Base-by-base conservation (phyloP, 805 yeast species). In the Kodamaea fukazawae region DNA sequence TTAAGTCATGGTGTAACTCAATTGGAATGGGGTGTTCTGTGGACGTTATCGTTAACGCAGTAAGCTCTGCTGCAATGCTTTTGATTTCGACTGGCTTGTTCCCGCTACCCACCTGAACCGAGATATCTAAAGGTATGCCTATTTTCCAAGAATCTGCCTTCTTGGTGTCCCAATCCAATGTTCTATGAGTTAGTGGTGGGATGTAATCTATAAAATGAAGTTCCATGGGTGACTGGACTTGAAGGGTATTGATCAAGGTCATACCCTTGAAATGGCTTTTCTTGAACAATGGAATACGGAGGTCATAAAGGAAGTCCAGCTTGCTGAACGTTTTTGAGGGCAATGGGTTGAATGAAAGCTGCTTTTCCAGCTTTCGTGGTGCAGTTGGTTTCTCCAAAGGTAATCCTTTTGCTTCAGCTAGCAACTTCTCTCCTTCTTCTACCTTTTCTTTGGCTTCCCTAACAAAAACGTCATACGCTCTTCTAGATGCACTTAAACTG, bases 1-100 rank as follows among this genome's bases (percentile, higher is more conserved):
- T 45, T n/a, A 61, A 50, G 31, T 61, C 69, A 45, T 66, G 70
- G 40, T 58, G 54, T 17, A 68, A 41, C 48, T 67, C 74, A 7
- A 68, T 39, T 2, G 74, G 72, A 11, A 68, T 62, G 2, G 68
- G 63, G 17, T 49, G 45, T 34, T 58, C 54, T 10, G 57, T 52
- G 2, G 72, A 61, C n/a, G 60, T 44, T 6, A 20, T 8, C 13
- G 71, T 60, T 20, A 59, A 36, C 1, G 55, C 68, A 3, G 57
- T 57, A 17, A 68, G 51, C 30, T 65, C 70, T 2, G 60, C 57
- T 2, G 29, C 25, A 7, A 57, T 44, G 2, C 32, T 10, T 25
- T 51, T 57, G 34, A 61, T 43, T 3, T 18, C 22, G 10, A 37
- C 23, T 14, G 27, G 35, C 23, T 37, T 37, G 35, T 37, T 37